Evolutionary conservation across 768 basidiomycete genomes (phyloP).

Genomic region (Hericium coralloides): DNA sequence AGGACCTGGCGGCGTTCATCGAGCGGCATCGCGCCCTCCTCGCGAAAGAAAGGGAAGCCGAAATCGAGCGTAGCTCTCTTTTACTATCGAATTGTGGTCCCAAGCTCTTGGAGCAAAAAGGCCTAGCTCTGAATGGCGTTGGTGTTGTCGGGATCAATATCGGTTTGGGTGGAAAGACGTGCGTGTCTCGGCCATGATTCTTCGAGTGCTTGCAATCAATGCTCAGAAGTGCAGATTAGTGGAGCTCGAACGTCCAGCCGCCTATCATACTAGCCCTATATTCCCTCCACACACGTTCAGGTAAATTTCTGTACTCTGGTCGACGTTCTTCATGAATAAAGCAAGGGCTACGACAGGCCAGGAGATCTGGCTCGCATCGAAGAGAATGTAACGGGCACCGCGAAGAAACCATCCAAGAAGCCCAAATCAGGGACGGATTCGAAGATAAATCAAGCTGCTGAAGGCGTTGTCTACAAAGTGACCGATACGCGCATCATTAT

Average conservation of each 20-base stretch:
- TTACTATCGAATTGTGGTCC: slow-evolving; percentile 77
- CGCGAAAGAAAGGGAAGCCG: slow-evolving; percentile 68
- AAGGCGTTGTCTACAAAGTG: slow-evolving; percentile 88
- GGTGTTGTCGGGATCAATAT: slow-evolving; percentile 65
- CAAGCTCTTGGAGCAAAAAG: slow-evolving; percentile 81
- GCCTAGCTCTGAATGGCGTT: slow-evolving; percentile 69
- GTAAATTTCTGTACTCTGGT: slow-evolving; percentile 24
- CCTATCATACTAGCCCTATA: slow-evolving; percentile 58
- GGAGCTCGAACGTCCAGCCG: slow-evolving; percentile 76
- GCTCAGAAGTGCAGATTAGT: slow-evolving; percentile 55
- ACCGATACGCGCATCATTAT: slow-evolving; percentile 76
- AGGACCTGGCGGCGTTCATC: slow-evolving; percentile 47
- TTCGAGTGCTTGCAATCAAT: slow-evolving; percentile 1
- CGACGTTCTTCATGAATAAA: no score
- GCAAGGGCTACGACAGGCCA: slow-evolving; percentile 35
- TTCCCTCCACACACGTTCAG: slow-evolving; percentile 88
- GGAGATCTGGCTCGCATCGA: slow-evolving; percentile 89
- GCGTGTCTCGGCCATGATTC: slow-evolving; percentile 8
- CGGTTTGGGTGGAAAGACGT: slow-evolving; percentile 93
- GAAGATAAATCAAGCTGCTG: slow-evolving; percentile 27
- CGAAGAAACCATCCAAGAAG: slow-evolving; percentile 35
- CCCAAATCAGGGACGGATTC: slow-evolving; percentile 30
- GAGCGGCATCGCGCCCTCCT: slow-evolving; percentile 60
- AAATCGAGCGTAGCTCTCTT: slow-evolving; percentile 71
- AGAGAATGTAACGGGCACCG: slow-evolving; percentile 39